Evolutionary conservation across 73 alveolate genomes (phyloP).

Genomic region (Tetrahymena elliotti): DNA sequence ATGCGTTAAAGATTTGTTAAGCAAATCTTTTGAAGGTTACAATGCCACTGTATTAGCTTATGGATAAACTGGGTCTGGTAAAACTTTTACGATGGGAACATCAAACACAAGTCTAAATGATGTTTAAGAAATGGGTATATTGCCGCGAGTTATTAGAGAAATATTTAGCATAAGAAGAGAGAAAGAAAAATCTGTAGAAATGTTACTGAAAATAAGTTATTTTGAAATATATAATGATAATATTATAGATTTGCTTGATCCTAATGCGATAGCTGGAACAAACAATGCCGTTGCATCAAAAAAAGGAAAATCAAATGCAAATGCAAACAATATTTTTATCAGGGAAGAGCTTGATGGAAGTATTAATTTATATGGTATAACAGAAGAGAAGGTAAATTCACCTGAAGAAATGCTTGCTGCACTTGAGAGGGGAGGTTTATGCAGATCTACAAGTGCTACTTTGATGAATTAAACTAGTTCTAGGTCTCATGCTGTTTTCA

Average conservation of each 20-base stretch:
- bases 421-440: constrained; percentile 78
- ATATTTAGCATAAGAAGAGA: constrained; percentile 74
- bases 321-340: constrained; percentile 31
- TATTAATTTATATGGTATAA: constrained; percentile 64
- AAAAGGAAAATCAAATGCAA: constrained; percentile 65
- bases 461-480: constrained; percentile 78
- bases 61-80: constrained; percentile 98
- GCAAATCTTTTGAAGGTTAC: constrained; percentile 84
- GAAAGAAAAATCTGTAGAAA: constrained; percentile 66
- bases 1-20: constrained; percentile 76
- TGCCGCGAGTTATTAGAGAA: constrained; percentile 83
- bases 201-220: constrained; percentile 70
- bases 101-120: constrained; percentile 57
- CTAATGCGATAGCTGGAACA: constrained; percentile 46
- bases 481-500: constrained; percentile 95
- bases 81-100: constrained; percentile 97
- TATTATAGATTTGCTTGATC: constrained; percentile 81
- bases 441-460: constrained; percentile 84
- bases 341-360: constrained; percentile 82
- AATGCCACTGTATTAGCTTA: constrained; percentile 96
- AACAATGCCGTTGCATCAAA: constrained; percentile 51
- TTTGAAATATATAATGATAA: constrained; percentile 95
- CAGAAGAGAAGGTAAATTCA: constrained; percentile 64
- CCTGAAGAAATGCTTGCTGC: constrained; percentile 83
- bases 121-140: constrained; percentile 78